A percentile compares a stretch with the other conserved stretches of the same genome.
Evolutionary conservation across 495 filamentous ascomycete species (phyloP).

Genomic region (Aspergillus cristatus): DNA sequence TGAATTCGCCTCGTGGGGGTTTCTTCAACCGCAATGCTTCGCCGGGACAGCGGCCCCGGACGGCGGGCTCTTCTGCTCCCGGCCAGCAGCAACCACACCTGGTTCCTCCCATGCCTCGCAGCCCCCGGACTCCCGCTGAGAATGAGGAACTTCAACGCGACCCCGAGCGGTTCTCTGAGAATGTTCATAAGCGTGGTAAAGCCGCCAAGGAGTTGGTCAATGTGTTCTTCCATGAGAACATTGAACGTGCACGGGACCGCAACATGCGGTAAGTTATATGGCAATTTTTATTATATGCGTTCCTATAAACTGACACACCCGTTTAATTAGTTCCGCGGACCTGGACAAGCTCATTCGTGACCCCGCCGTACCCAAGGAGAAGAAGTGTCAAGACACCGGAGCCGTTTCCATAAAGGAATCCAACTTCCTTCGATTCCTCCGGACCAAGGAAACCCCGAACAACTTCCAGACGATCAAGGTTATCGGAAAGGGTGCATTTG

Average conservation of each 20-base stretch:
- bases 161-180: conserved; percentile 68
- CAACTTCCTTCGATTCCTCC: conserved; percentile 85
- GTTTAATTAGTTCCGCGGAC: conserved; percentile 62
- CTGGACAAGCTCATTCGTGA: conserved; percentile 75
- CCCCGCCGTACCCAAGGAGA: conserved; percentile 58
- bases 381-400: conserved; percentile 69
- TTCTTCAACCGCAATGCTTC: conserved; percentile 64
- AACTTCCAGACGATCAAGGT: conserved; percentile 96
- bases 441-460: conserved; percentile 80
- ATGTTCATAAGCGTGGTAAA: conserved; percentile 68
- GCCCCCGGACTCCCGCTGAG: conserved; percentile 31
- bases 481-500: conserved; percentile 98
- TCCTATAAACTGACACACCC: conserved; percentile 2
- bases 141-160: conserved; percentile 55
- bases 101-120: conserved; percentile 52
- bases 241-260: conserved; percentile 80
- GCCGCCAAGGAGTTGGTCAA: conserved; percentile 55
- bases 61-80: conserved; percentile 53
- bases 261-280: conserved; percentile 64
- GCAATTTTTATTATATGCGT: neutral
- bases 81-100: conserved; percentile 56
- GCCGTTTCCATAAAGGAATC: conserved; percentile 75
- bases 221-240: conserved; percentile 93
- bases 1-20: conserved; percentile 59
- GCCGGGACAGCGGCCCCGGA: conserved; percentile 66